Percentiles rank a stretch among this genome's conserved stretches.
These are phyloP conservation scores for Sphagnum fallax DNA, from an alignment of 228 moss, liverwort and hornwort genomes.

Conservation along the genomic window DNA sequence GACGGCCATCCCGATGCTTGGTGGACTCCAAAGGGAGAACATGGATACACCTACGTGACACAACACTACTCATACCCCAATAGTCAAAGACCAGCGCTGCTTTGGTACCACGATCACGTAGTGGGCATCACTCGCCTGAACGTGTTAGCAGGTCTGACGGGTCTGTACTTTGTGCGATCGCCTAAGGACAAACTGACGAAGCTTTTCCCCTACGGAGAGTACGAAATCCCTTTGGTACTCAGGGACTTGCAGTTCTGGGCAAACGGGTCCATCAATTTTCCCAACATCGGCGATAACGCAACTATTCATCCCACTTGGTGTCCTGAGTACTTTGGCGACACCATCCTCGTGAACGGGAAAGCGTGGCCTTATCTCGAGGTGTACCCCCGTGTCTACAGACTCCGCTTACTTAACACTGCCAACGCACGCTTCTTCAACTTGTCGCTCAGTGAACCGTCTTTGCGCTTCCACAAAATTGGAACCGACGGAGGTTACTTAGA, in stretches of 20 bases:
- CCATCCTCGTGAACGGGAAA: slow-evolving; percentile 29
- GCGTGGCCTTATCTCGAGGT: slow-evolving; percentile 37
- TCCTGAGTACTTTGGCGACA: slow-evolving; percentile 33
- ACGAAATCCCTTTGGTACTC: slow-evolving; percentile 27
- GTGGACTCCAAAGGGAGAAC: slow-evolving; percentile 21
- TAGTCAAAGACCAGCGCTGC: slow-evolving; percentile 26
- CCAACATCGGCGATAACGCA: slow-evolving; percentile 29
- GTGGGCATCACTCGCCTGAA: slow-evolving; percentile 45
- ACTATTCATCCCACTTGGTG: slow-evolving; percentile 33
- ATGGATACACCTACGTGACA: slow-evolving; percentile 23
- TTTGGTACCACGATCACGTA: slow-evolving; percentile 60
- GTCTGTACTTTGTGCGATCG: slow-evolving; percentile 32
- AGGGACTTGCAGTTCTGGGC: slow-evolving; percentile 32
- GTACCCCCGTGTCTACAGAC: slow-evolving; percentile 23
- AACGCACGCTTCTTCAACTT: slow-evolving; percentile 33
- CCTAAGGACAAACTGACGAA: slow-evolving; percentile 7
- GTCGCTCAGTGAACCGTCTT: slow-evolving; percentile 2
- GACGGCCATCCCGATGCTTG: slow-evolving; percentile 52
- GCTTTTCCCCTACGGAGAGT: slow-evolving; percentile 16
- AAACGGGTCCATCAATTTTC: slow-evolving; percentile 40
- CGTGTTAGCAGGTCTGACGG: slow-evolving; percentile 29
- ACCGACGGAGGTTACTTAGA: slow-evolving; percentile 24
- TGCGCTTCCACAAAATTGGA: slow-evolving; percentile 24
- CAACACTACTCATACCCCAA: slow-evolving; percentile 40
- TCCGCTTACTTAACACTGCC: slow-evolving; percentile 27